Conservation (phyloP, 495 filamentous ascomycete species). For the Pseudomonodictys pantanalensis region DNA sequence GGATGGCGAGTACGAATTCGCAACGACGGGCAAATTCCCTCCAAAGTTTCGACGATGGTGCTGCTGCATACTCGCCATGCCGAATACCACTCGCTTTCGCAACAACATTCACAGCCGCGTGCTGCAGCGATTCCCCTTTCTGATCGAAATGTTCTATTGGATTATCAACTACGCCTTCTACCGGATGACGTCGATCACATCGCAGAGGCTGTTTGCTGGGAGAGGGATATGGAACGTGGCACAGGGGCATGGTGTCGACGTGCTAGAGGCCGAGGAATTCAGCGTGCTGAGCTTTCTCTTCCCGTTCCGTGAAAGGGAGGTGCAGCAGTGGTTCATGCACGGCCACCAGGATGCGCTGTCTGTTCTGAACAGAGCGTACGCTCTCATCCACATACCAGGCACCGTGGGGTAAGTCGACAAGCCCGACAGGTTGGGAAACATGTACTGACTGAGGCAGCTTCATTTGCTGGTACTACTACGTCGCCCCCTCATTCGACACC, state of each 20-base stretch:
- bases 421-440: background rate
- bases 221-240: conserved; percentile 65
- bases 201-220: conserved; percentile 56
- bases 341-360: conserved; percentile 55
- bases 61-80: conserved; percentile 50
- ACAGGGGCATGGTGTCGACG: conserved; percentile 58
- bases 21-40: conserved; percentile 40
- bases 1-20: conserved; percentile 35
- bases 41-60: conserved; percentile 50
- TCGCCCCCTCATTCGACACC: conserved; percentile 52
- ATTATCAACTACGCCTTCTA: conserved; percentile 65
- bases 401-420: conserved; percentile 56
- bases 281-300: conserved; percentile 54
- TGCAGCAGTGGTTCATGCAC: conserved; percentile 61
- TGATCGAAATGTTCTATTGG: conserved; percentile 40
- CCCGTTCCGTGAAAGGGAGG: conserved; percentile 52
- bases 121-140: conserved; percentile 36
- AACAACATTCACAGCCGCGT: conserved; percentile 56
- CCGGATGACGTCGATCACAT: conserved; percentile 56
- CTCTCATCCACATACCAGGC: conserved; percentile 64
- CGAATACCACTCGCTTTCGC: conserved; percentile 58
- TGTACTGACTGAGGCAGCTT: conserved; percentile 44
- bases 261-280: conserved; percentile 62
- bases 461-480: conserved; percentile 65
- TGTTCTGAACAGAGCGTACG: conserved; percentile 60